Percentiles rank a stretch among this genome's conserved stretches.
phyloP scores from a whole-genome alignment of 169 alveolate species.

The Toxoplasma gondii region DNA sequence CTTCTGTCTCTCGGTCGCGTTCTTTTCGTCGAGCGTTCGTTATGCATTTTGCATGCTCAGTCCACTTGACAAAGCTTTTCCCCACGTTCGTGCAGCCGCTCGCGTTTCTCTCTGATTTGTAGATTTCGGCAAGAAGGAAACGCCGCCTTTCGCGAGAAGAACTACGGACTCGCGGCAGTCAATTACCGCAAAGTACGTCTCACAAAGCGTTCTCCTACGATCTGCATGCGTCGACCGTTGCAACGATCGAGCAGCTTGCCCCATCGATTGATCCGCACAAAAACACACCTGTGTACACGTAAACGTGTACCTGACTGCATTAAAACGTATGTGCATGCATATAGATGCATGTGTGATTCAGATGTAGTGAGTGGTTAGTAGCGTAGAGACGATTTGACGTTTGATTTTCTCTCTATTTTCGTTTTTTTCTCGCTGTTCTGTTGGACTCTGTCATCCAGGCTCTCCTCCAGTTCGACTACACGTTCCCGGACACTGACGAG shows the following conservation, averaged over 20 bases:
- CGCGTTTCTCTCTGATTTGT: background rate
- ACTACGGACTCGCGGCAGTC: conserved; percentile 67
- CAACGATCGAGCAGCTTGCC: background rate
- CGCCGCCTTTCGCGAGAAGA: conserved; percentile 47
- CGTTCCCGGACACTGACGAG: conserved; percentile 58
- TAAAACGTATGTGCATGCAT: background rate
- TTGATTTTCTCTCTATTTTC: background rate
- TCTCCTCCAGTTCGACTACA: conserved; percentile 63
- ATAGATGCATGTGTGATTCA: background rate
- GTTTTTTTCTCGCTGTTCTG: background rate
- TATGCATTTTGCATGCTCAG: no score
- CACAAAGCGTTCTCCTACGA: background rate
- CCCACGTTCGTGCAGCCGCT: no score
- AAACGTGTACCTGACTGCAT: background rate
- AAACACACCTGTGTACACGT: background rate
- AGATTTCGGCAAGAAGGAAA: conserved; percentile 65
- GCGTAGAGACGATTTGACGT: background rate
- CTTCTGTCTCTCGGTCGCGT: no score
- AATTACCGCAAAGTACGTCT: conserved; percentile 55
- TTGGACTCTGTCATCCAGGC: conserved; percentile 25
- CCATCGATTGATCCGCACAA: background rate
- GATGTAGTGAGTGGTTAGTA: background rate
- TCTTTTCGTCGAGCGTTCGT: no score
- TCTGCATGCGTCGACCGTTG: background rate
- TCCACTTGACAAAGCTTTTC: no score